These are phyloP conservation scores for Fomitopsis serialis DNA, from an alignment of 768 basidiomycete genomes.

Conservation along the genomic window DNA sequence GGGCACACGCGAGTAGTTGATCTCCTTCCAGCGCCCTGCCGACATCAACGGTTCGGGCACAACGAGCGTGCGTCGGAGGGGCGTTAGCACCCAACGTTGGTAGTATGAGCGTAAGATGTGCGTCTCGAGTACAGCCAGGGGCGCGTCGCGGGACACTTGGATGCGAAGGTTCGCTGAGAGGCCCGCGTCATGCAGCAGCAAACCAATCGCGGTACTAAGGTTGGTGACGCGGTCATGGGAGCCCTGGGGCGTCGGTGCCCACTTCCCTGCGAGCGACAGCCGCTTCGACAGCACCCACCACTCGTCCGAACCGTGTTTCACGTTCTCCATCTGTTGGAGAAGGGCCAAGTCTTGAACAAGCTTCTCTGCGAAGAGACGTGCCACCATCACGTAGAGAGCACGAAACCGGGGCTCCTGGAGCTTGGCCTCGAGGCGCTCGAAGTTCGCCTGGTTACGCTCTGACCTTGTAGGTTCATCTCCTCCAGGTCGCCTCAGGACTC, in stretches of 20 bases:
- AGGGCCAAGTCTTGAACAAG: conserved; percentile 43
- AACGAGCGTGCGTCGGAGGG: conserved; percentile 39
- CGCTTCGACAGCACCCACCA: conserved; percentile 30
- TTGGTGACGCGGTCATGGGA: conserved; percentile 62
- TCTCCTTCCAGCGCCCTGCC: conserved; percentile 49
- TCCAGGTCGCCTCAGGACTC: too few relatives aligned
- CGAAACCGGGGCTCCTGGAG: conserved; percentile 46
- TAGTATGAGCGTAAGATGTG: conserved; percentile 50
- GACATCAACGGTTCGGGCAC: conserved; percentile 63
- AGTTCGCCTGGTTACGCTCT: conserved; percentile 20
- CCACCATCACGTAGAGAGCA: conserved; percentile 58
- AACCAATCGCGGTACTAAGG: conserved; percentile 56
- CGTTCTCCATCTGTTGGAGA: conserved; percentile 28
- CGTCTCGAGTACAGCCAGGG: conserved; percentile 31
- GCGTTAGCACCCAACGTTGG: conserved; percentile 54
- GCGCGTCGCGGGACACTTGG: conserved; percentile 15
- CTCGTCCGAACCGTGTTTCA: conserved; percentile 22
- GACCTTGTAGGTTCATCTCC: conserved; percentile 13
- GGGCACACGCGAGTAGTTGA: conserved; percentile 51
- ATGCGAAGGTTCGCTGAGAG: conserved; percentile 12
- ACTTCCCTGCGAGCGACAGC: conserved; percentile 60
- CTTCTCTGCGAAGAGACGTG: conserved; percentile 54
- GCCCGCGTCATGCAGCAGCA: conserved; percentile 42
- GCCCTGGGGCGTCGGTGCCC: conserved; percentile 57
- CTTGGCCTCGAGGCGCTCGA: conserved; percentile 35